phyloP scores from a whole-genome alignment of 306 rosid genomes.

The Inga laurina region DNA sequence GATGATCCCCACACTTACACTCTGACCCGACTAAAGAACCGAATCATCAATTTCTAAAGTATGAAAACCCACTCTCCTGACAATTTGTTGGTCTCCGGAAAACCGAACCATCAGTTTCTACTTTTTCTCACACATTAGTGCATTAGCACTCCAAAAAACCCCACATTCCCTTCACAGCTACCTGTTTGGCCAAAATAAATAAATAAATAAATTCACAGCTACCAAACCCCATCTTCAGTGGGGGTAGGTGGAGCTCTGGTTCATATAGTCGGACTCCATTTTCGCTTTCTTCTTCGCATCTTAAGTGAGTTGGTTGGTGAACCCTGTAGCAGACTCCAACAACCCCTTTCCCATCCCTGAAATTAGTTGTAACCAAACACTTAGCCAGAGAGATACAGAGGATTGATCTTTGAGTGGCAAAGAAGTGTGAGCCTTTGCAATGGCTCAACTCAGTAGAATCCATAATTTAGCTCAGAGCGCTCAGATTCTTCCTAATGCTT shows the following conservation, averaged over 20 bases:
- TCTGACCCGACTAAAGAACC: no score
- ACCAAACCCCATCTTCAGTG: neutral
- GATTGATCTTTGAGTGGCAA: neutral
- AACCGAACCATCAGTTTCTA: no score
- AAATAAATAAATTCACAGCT: neutral
- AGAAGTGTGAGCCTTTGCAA: neutral
- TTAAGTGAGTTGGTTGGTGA: neutral
- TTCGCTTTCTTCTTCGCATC: neutral
- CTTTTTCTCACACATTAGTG: no score
- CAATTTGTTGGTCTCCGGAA: no score
- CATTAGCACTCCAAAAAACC: no score
- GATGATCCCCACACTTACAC: no score
- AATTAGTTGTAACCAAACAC: neutral
- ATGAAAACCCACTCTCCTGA: no score
- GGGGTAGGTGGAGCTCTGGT: neutral
- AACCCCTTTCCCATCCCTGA: neutral
- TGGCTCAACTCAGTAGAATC: conserved; percentile 40
- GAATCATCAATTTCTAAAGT: no score
- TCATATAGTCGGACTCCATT: neutral
- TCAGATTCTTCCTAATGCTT: conserved; percentile 44
- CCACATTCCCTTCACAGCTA: neutral
- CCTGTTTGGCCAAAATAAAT: neutral
- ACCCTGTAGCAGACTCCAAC: neutral
- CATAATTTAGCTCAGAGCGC: conserved; percentile 62
- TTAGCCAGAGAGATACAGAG: neutral